Evolutionary conservation across 192 early-diverging fungal species (phyloP).

Genomic region (Coemansia sp.): DNA sequence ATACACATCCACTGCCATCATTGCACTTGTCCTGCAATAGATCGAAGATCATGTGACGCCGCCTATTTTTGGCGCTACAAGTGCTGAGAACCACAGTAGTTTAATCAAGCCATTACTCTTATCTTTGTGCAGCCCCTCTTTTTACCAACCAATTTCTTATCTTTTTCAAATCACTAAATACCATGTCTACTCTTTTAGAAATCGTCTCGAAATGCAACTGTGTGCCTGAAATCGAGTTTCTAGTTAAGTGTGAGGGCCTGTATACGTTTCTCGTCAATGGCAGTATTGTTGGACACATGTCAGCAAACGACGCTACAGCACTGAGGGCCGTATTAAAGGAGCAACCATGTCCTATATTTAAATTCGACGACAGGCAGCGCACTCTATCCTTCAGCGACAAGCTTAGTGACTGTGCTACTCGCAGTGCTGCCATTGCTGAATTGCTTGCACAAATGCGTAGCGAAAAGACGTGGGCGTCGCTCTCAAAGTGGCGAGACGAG

Average conservation of each 20-base stretch:
- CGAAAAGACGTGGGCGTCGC: constrained; percentile 17
- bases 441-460: constrained; percentile 17
- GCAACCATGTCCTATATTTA: constrained; percentile 5
- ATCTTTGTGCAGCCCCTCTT: too few relatives aligned
- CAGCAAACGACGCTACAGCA: neutral
- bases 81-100: too few relatives aligned
- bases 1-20: too few relatives aligned
- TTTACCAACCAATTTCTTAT: too few relatives aligned
- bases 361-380: neutral
- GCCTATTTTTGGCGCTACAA: too few relatives aligned
- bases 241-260: neutral
- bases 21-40: too few relatives aligned
- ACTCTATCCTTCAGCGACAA: constrained; percentile 8
- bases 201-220: constrained; percentile 11
- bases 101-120: too few relatives aligned
- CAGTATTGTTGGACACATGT: neutral
- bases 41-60: too few relatives aligned
- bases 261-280: neutral
- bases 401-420: neutral
- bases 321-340: neutral
- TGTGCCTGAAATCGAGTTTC: neutral
- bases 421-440: constrained; percentile 13
- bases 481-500: constrained; percentile 79
- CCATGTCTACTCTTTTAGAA: constrained; percentile 6
- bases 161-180: too few relatives aligned